Base-by-base conservation (phyloP, 306 rosid species). In the Medicago ruthenica region DNA sequence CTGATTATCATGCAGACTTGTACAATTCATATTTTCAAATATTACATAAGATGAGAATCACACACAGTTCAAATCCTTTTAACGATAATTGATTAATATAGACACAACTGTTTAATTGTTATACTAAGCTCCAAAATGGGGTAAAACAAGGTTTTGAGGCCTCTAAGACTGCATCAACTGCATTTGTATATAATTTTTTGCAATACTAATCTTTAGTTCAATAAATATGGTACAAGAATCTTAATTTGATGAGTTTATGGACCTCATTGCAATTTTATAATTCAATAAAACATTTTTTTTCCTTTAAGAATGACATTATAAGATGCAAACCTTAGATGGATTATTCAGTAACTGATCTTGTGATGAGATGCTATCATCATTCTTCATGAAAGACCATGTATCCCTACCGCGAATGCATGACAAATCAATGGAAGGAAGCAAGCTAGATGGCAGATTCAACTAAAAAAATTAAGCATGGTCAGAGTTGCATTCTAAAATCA, bases 361-460 rank as follows among this genome's bases (percentile, higher is more conserved):
- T 54, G 82, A 82, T 51, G 87, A 47, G 85, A 76, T 77, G 75
- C 51, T 76, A 67, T 18, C 69, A 20, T 76, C 75, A 36, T 63
- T 85, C 74, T 64, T 72, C 62, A 57, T 22, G 55, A 72, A 58
- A 71, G 86, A 83, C 85, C 75, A 76, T 9, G 79, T 9, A 13
- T 72, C 64, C 66, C 62, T 75, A 76, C 60, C 85, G 42, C 85
- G 83, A 13, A 63, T 66, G 67, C 85, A 86, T 8, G 89, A 69
- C 36, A 84, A 66, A 48, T 90, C 90, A 73, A 89, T 39, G 22
- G 89, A 64, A 10, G 96, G 93, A 83, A 86, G 82, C 80, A 95
- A 77, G 73, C 82, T 81, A 24, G 90, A 78, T 27, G 97, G 81
- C 50, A 95, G 83, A 79, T 83, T 89, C 81, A 95, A 78, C 97